Evolutionary conservation across 768 basidiomycete species (phyloP).

Genomic region (Grammothele lineata): DNA sequence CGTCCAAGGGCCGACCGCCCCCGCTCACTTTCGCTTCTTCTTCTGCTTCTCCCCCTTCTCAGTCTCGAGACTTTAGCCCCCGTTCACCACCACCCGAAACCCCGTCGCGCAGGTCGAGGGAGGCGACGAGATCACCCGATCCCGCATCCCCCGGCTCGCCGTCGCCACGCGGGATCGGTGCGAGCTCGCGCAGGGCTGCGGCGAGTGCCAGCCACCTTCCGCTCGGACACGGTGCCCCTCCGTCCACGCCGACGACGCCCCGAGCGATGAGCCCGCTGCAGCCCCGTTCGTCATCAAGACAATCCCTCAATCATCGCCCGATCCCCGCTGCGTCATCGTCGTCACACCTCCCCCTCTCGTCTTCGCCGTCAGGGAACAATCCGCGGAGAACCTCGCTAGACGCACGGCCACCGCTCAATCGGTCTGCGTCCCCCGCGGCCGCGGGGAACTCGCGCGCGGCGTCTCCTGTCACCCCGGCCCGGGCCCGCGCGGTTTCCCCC

Average conservation of each 20-base stretch:
- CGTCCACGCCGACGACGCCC: constrained; percentile 36
- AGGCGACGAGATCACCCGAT: constrained; percentile 19
- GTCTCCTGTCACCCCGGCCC: constrained; percentile 40
- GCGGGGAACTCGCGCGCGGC: constrained; percentile 36
- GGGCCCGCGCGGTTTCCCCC: constrained; percentile 32
- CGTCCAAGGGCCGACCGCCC: constrained; percentile 25
- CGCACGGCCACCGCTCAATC: constrained; percentile 24
- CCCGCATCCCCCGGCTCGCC: constrained; percentile 43
- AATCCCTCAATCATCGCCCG: constrained; percentile 36
- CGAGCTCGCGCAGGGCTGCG: constrained; percentile 33
- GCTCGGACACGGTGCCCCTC: constrained; percentile 31
- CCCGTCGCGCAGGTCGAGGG: constrained; percentile 30
- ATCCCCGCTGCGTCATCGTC: constrained; percentile 43
- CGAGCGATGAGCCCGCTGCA: constrained; percentile 39
- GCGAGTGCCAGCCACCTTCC: constrained; percentile 41
- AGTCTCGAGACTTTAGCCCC: constrained; percentile 10
- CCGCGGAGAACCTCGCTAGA: constrained; percentile 31
- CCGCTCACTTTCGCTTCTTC: constrained; percentile 19
- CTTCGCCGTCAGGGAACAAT: constrained; percentile 23
- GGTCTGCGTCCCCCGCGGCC: constrained; percentile 28
- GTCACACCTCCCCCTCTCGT: constrained; percentile 44
- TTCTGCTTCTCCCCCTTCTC: constrained; percentile 14
- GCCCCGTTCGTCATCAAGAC: constrained; percentile 39
- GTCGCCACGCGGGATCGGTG: constrained; percentile 37
- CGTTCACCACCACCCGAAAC: constrained; percentile 25